A percentile compares a stretch with the other conserved stretches of the same genome.
phyloP scores from a whole-genome alignment of 768 basidiomycete genomes.

The Hortiboletus campestris region DNA sequence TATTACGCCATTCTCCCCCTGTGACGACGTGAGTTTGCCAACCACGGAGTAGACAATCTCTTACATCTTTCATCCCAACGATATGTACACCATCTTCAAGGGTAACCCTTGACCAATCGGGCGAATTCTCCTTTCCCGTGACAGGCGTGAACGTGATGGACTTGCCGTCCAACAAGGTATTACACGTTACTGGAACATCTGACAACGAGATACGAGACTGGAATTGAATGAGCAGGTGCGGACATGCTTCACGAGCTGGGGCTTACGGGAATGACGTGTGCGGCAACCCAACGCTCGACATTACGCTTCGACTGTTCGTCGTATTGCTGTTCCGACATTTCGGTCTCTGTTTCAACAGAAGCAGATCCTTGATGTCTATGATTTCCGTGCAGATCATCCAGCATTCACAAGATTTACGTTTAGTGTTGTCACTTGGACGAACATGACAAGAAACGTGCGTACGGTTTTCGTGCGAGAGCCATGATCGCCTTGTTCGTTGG shows the following conservation, averaged over 20 bases:
- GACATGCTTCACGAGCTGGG: background rate
- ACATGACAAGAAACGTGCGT: slow-evolving; percentile 29
- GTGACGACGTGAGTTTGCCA: background rate
- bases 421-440: background rate
- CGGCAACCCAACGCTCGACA: slow-evolving; percentile 77
- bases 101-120: slow-evolving; percentile 59
- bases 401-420: background rate
- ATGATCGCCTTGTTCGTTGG: slow-evolving; percentile 90
- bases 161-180: slow-evolving; percentile 59
- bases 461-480: slow-evolving; percentile 81
- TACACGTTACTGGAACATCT: slow-evolving; percentile 38
- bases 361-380: slow-evolving; percentile 60
- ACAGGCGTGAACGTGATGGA: slow-evolving; percentile 52
- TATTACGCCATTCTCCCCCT: slow-evolving; percentile 46
- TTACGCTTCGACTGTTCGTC: slow-evolving; percentile 60
- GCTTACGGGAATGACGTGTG: slow-evolving; percentile 79
- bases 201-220: slow-evolving; percentile 49
- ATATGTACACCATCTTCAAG: slow-evolving; percentile 59
- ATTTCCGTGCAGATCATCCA: background rate
- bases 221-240: background rate
- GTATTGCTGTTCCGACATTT: slow-evolving; percentile 66
- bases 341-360: slow-evolving; percentile 40
- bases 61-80: slow-evolving; percentile 59
- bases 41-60: slow-evolving; percentile 1
- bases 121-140: slow-evolving; percentile 31